Percentiles rank a stretch among this genome's conserved stretches.
phyloP scores from a whole-genome alignment of 306 rosid species.

The Cucurbita moschata region DNA sequence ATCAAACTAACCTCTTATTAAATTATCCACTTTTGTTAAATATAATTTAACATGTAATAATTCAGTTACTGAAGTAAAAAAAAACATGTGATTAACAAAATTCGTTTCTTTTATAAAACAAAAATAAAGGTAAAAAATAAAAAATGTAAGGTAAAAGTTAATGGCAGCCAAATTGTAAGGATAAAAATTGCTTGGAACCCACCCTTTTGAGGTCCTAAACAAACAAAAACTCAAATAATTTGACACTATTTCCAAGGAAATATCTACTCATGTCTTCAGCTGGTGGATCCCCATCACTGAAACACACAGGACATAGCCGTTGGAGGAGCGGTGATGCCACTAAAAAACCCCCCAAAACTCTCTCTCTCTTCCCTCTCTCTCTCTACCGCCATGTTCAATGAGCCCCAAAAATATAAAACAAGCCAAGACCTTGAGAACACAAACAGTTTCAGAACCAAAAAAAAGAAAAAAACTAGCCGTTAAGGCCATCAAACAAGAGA shows the following conservation, averaged over 20 bases:
- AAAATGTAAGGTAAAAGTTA: neutral
- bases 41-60: no score
- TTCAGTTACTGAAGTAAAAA: no score
- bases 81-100: no score
- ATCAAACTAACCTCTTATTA: neutral
- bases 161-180: no score
- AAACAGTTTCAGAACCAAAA: neutral
- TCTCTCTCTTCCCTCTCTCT: neutral
- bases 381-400: neutral
- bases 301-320: slow-evolving; percentile 1
- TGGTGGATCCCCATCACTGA: slow-evolving; percentile 5
- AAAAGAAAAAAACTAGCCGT: slow-evolving; percentile 46
- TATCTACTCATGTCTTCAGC: neutral
- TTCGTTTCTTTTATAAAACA: no score
- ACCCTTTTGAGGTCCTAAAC: neutral
- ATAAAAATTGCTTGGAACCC: neutral
- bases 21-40: neutral
- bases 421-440: neutral
- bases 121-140: no score
- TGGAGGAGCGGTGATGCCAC: neutral
- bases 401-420: neutral
- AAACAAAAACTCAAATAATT: neutral
- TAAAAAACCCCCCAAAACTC: neutral
- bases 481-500: slow-evolving; percentile 18
- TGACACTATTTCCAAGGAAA: neutral